Conservation (phyloP, 768 basidiomycete genomes). For the Kwoniella bestiolae region DNA sequence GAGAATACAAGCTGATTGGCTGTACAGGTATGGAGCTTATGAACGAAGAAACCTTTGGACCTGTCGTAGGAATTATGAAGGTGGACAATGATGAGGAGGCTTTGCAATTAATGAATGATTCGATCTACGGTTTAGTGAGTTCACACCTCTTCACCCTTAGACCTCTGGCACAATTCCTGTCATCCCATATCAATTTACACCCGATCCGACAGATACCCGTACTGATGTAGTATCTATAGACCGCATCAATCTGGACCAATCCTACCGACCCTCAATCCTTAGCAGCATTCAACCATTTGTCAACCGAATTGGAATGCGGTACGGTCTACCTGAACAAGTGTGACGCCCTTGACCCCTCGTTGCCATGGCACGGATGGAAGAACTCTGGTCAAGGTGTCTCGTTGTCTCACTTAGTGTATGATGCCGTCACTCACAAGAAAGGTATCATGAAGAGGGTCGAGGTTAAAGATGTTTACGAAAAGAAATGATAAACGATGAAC, state of each 20-base stretch:
- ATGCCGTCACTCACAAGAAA: constrained; percentile 56
- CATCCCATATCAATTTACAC: background rate
- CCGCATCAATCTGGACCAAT: constrained; percentile 92
- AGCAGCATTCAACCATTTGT: constrained; percentile 70
- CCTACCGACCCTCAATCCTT: constrained; percentile 66
- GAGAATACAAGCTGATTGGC: background rate
- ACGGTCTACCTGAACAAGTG: constrained; percentile 92
- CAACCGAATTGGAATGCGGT: constrained; percentile 77
- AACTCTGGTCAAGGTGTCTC: constrained; percentile 89
- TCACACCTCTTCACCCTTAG: background rate
- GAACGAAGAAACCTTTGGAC: constrained; percentile 87
- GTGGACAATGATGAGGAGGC: constrained; percentile 83
- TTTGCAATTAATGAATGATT: constrained; percentile 91
- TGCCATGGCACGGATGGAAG: constrained; percentile 94
- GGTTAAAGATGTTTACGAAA: constrained; percentile 11
- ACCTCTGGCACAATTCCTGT: background rate
- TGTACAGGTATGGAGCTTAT: constrained; percentile 83
- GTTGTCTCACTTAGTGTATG: constrained; percentile 69
- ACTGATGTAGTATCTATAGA: constrained; percentile 56
- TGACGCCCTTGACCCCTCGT: constrained; percentile 88
- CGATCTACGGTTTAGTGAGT: constrained; percentile 76
- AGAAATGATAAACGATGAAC: background rate
- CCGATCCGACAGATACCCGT: background rate
- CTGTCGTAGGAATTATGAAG: constrained; percentile 90
- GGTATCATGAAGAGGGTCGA: constrained; percentile 53